Evolutionary conservation across 129 eudicot species (phyloP).

Genomic region (Chrysanthemum makinoi): DNA sequence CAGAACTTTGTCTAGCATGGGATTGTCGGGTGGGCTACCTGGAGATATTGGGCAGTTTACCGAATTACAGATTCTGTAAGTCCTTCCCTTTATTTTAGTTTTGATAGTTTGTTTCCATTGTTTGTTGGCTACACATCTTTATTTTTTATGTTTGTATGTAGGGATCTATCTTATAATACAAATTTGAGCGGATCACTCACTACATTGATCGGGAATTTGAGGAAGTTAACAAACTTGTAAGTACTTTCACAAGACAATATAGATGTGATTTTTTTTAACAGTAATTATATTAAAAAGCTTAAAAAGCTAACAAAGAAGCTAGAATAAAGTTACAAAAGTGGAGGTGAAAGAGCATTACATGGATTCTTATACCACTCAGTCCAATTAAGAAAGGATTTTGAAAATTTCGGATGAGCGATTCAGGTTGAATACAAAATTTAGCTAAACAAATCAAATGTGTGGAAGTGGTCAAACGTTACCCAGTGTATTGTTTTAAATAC

Average conservation of each 20-base stretch:
- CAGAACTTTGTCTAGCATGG: slow-evolving; percentile 64
- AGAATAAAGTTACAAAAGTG: too few species aligned
- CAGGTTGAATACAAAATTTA: too few species aligned
- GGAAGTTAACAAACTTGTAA: slow-evolving; percentile 66
- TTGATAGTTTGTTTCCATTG: not conserved
- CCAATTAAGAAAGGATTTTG: too few species aligned
- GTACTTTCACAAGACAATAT: slow-evolving; percentile 4
- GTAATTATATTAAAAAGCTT: too few species aligned
- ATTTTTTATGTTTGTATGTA: slow-evolving; percentile 26
- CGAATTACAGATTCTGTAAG: slow-evolving; percentile 66
- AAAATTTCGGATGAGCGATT: too few species aligned
- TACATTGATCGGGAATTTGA: slow-evolving; percentile 54
- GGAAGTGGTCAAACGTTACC: too few species aligned
- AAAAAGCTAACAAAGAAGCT: too few species aligned
- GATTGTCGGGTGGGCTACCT: slow-evolving; percentile 47
- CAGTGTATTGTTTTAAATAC: too few species aligned
- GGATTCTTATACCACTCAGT: too few species aligned
- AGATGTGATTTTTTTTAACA: not conserved
- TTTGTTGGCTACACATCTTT: not conserved
- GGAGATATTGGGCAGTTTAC: slow-evolving; percentile 52
- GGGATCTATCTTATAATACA: slow-evolving; percentile 81
- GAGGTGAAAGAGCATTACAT: too few species aligned
- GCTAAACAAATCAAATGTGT: too few species aligned
- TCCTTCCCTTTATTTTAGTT: slow-evolving; percentile 2
- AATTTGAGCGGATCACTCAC: slow-evolving; percentile 73